These are phyloP conservation scores for Asterella californica DNA, from an alignment of 225 moss, liverwort and hornwort genomes.

Conservation along the genomic window DNA sequence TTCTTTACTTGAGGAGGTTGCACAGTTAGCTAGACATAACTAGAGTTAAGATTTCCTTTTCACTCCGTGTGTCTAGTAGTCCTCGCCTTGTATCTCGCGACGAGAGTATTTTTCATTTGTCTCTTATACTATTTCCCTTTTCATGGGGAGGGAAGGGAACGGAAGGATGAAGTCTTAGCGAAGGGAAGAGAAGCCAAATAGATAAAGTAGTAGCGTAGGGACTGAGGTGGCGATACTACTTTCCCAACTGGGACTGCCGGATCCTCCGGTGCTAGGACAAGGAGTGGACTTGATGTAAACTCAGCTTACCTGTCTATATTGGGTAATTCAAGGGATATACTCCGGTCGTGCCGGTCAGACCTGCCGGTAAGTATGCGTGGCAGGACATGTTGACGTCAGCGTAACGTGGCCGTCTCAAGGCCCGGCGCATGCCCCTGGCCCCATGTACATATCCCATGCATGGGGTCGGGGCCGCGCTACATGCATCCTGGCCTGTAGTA, in stretches of 20 bases:
- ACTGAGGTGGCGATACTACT: not conserved
- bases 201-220: not conserved
- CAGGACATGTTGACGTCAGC: conserved; percentile 10
- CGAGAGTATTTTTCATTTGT: too few relatives aligned
- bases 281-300: not conserved
- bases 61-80: too few relatives aligned
- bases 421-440: conserved; percentile 9
- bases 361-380: conserved; percentile 12
- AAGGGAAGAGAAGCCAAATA: not conserved
- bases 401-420: not conserved
- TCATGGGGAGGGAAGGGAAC: not conserved
- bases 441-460: conserved; percentile 5
- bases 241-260: not conserved
- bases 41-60: too few relatives aligned
- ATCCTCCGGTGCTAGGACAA: conserved; percentile 8
- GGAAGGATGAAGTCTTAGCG: not conserved
- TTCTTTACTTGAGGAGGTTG: too few relatives aligned
- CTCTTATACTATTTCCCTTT: too few relatives aligned
- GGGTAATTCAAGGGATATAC: not conserved
- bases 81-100: too few relatives aligned
- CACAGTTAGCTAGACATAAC: too few relatives aligned
- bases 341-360: conserved; percentile 12
- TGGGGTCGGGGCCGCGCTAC: conserved; percentile 7
- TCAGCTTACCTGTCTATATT: not conserved
- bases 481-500: conserved; percentile 5